phyloP scores from a whole-genome alignment of 2,329 filamentous ascomycete genomes.

The Tolypocladium ovalisporum region DNA sequence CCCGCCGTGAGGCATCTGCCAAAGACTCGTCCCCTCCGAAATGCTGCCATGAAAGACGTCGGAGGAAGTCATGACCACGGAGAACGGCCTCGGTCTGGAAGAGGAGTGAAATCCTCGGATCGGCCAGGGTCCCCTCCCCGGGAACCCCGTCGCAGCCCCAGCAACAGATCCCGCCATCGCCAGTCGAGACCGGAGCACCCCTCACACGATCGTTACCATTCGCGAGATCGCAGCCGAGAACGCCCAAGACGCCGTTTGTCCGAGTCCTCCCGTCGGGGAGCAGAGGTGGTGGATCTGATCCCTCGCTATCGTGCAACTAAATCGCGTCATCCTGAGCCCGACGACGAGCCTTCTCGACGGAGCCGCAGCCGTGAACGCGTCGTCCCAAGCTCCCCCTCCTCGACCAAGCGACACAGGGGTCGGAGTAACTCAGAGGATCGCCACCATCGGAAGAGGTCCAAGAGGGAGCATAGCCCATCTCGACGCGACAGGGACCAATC shows the following conservation, averaged over 20 bases:
- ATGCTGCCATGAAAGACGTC: conserved; percentile 31
- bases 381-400: conserved; percentile 22
- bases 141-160: conserved; percentile 17
- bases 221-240: conserved; percentile 26
- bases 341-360: conserved; percentile 20
- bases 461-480: conserved; percentile 24
- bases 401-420: conserved; percentile 30
- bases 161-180: conserved; percentile 19
- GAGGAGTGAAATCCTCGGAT: conserved; percentile 20
- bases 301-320: conserved; percentile 24
- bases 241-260: conserved; percentile 14
- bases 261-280: conserved; percentile 14
- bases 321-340: conserved; percentile 17
- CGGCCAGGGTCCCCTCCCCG: conserved; percentile 20
- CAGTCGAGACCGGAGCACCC: conserved; percentile 21
- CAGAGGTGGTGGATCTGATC: conserved; percentile 25
- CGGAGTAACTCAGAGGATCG: conserved; percentile 26
- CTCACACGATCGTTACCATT: conserved; percentile 25
- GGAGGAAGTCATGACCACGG: conserved; percentile 24
- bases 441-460: conserved; percentile 29
- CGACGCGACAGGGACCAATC: conserved; percentile 27
- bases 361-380: conserved; percentile 23
- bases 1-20: conserved; percentile 17
- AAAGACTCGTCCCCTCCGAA: conserved; percentile 22
- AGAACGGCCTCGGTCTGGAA: conserved; percentile 24